phyloP scores from a whole-genome alignment of 164 flowering plant species.

The Tetracentron sinense region DNA sequence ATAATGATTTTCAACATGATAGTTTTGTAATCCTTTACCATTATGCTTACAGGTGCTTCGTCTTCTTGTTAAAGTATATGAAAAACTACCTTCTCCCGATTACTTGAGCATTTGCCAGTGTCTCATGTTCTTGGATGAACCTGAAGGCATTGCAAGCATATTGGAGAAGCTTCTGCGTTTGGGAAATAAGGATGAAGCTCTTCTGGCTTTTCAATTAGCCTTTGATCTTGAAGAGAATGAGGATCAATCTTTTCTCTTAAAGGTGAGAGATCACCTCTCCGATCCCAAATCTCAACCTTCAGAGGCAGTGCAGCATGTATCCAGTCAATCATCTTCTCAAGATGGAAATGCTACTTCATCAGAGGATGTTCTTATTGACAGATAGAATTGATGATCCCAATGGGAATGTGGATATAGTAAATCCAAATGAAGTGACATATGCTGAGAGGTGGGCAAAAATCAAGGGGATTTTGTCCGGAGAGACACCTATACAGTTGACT shows the following conservation, averaged over 20 bases:
- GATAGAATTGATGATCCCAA: conserved; percentile 38
- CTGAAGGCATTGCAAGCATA: conserved; percentile 69
- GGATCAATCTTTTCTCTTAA: conserved; percentile 88
- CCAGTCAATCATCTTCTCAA: conserved; percentile 31
- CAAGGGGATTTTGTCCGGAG: conserved; percentile 81
- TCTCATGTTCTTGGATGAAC: too few species aligned
- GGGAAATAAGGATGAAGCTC: conserved; percentile 71
- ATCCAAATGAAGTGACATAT: conserved; percentile 52
- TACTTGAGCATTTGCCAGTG: conserved; percentile 91
- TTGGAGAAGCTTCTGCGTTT: conserved; percentile 69
- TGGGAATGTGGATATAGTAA: conserved; percentile 23
- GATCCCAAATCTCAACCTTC: too few species aligned
- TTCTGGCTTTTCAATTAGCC: conserved; percentile 88
- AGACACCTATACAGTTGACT: conserved; percentile 85
- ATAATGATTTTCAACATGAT: background rate
- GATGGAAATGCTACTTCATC: too few species aligned
- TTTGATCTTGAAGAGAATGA: conserved; percentile 97
- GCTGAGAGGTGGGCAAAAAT: conserved; percentile 65
- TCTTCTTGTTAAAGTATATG: conserved; percentile 71
- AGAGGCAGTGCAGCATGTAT: conserved; percentile 30
- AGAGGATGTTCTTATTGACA: conserved; percentile 18
- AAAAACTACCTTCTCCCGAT: conserved; percentile 59
- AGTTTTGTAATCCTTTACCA: background rate
- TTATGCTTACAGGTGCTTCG: too few species aligned
- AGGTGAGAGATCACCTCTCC: conserved; percentile 67